Evolutionary conservation across 768 basidiomycete species (phyloP).

Genomic region (Suillus alpinus): DNA sequence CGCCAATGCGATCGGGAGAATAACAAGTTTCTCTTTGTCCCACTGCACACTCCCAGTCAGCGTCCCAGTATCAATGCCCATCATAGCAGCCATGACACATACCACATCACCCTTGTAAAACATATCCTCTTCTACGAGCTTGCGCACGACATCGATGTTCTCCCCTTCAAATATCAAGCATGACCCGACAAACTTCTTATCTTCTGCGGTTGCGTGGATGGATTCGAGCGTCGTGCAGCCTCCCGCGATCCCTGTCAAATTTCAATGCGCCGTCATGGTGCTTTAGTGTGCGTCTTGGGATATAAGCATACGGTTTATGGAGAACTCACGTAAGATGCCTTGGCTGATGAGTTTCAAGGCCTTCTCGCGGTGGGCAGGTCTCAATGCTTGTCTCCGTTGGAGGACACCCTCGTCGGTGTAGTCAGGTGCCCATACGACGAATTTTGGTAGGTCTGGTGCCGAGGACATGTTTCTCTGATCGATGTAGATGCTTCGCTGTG

Average conservation of each 20-base stretch:
- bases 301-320: background rate
- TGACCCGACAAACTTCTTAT: slow-evolving; percentile 60
- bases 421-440: slow-evolving; percentile 68
- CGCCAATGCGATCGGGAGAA: slow-evolving; percentile 44
- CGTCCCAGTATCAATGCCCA: background rate
- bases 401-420: slow-evolving; percentile 53
- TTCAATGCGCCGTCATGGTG: background rate
- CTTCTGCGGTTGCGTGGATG: slow-evolving; percentile 38
- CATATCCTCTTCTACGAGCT: slow-evolving; percentile 21
- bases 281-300: slow-evolving; percentile 10
- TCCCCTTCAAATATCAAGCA: slow-evolving; percentile 53
- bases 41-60: slow-evolving; percentile 36
- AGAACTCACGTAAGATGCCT: slow-evolving; percentile 50
- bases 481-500: background rate
- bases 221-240: slow-evolving; percentile 56
- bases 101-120: slow-evolving; percentile 24
- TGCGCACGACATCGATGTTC: slow-evolving; percentile 41
- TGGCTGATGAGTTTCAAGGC: slow-evolving; percentile 34
- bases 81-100: background rate
- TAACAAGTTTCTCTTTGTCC: slow-evolving; percentile 53
- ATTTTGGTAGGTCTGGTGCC: slow-evolving; percentile 23
- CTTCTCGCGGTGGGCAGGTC: slow-evolving; percentile 47
- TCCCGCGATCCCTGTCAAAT: slow-evolving; percentile 48
- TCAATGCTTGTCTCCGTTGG: slow-evolving; percentile 50
- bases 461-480: slow-evolving; percentile 15